A percentile compares a stretch with the other conserved stretches of the same genome.
Evolutionary conservation across 2,329 filamentous ascomycete genomes (phyloP).

Genomic region (Apiospora arundinis): DNA sequence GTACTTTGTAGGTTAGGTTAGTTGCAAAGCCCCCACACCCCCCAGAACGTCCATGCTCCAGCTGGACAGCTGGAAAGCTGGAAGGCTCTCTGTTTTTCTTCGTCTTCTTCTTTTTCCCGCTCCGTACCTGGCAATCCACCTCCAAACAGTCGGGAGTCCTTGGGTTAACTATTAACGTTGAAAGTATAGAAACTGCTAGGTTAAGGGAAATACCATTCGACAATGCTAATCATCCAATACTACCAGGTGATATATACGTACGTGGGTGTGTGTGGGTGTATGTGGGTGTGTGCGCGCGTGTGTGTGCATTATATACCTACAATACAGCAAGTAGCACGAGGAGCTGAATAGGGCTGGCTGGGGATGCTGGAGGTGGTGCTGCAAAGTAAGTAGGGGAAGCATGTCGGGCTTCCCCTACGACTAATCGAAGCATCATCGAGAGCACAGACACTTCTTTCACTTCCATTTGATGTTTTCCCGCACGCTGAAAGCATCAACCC

Average conservation of each 20-base stretch:
- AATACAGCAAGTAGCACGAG: neutral
- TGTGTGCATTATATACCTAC: too few species aligned
- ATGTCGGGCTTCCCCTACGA: slow-evolving; percentile 14
- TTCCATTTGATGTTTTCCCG: neutral
- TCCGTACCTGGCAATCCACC: neutral
- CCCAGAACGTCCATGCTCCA: slow-evolving; percentile 15
- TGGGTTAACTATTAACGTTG: neutral
- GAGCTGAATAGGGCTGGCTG: slow-evolving; percentile 5
- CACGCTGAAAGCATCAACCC: neutral
- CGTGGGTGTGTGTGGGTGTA: neutral
- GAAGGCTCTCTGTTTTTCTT: too few species aligned
- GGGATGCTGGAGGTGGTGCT: too few species aligned
- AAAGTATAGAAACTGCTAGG: neutral
- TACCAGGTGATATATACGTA: neutral
- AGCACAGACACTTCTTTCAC: slow-evolving; percentile 8
- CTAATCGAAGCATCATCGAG: neutral
- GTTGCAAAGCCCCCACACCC: slow-evolving; percentile 10
- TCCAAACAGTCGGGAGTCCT: neutral
- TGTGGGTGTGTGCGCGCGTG: neutral
- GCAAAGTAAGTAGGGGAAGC: neutral
- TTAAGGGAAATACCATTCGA: neutral
- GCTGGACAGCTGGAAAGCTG: too few species aligned
- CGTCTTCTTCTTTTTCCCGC: neutral
- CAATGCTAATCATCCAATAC: slow-evolving; percentile 12
- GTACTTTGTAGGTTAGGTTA: slow-evolving; percentile 1